Evolutionary conservation across 2,329 filamentous ascomycete species (phyloP).

Genomic region (Aureobasidium sp.): DNA sequence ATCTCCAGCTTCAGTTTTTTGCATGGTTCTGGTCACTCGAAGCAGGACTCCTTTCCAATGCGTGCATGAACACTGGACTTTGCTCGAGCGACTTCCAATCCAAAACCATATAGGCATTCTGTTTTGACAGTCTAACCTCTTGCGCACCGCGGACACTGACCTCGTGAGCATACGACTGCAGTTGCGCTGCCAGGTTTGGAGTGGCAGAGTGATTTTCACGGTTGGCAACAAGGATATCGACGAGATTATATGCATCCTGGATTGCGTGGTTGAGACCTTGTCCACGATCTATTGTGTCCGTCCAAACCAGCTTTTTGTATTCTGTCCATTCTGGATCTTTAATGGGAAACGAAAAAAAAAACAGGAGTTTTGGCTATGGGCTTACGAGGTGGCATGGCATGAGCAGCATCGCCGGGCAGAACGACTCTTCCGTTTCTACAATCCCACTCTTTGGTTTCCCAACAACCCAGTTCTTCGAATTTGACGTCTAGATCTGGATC

Average conservation of each 20-base stretch:
- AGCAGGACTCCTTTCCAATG: constrained; percentile 12
- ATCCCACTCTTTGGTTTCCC: constrained; percentile 22
- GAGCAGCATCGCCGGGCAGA: constrained; percentile 31
- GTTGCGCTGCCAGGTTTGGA: background rate
- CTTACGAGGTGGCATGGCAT: constrained; percentile 40
- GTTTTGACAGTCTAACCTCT: constrained; percentile 16
- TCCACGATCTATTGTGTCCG: no score
- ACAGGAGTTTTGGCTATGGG: no score
- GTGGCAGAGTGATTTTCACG: background rate
- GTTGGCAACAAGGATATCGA: constrained; percentile 16
- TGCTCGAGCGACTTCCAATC: constrained; percentile 18
- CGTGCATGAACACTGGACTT: constrained; percentile 18
- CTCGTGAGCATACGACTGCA: constrained; percentile 16
- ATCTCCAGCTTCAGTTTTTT: background rate
- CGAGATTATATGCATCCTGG: constrained; percentile 33
- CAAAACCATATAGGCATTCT: constrained; percentile 18
- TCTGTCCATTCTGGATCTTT: background rate
- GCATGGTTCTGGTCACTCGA: background rate
- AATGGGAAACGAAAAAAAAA: no score
- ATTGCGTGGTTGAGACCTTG: constrained; percentile 41
- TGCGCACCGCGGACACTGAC: constrained; percentile 16
- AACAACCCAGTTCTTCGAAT: constrained; percentile 18
- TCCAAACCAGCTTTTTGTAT: background rate
- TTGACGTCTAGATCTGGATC: constrained; percentile 10
- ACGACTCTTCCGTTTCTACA: constrained; percentile 23